Percentiles rank a stretch among this genome's conserved stretches.
Conservation (phyloP, 345 rosid genomes). For the Nephelium lappaceum region DNA sequence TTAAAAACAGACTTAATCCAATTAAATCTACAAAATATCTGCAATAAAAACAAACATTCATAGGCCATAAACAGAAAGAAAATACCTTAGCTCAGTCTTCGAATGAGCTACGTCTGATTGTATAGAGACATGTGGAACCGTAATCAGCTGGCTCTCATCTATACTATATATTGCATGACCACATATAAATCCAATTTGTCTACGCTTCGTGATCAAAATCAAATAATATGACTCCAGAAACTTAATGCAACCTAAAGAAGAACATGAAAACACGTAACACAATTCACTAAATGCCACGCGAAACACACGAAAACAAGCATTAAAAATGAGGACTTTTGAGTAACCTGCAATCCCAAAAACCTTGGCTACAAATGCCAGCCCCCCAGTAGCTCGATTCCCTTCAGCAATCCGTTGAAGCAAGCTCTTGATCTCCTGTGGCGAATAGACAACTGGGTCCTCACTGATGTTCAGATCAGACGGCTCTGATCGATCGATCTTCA, state of each 20-base stretch:
- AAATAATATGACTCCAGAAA: constrained; percentile 95
- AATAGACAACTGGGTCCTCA: constrained; percentile 90
- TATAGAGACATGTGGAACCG: constrained; percentile 82
- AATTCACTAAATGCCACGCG: background rate
- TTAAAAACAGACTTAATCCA: background rate
- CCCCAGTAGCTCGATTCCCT: constrained; percentile 96
- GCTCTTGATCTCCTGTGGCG: constrained; percentile 81
- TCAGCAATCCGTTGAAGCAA: constrained; percentile 91
- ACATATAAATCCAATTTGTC: constrained; percentile 89
- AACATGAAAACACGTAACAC: background rate
- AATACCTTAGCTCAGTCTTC: constrained; percentile 86
- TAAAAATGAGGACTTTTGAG: constrained; percentile 17
- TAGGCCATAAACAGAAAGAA: constrained; percentile 20
- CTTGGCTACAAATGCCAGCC: constrained; percentile 75
- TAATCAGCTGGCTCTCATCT: constrained; percentile 85
- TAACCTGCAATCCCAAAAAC: constrained; percentile 93
- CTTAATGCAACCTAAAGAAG: constrained; percentile 78
- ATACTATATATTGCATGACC: constrained; percentile 92
- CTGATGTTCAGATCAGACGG: constrained; percentile 92
- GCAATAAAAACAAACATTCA: background rate
- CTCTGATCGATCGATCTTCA: constrained; percentile 96
- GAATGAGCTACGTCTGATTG: constrained; percentile 94
- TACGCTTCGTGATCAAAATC: constrained; percentile 80
- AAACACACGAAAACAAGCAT: background rate
- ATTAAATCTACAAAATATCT: background rate